Base-by-base conservation (phyloP, 1,284 basidiomycete species). In the Ceratobasidium papillatum region DNA sequence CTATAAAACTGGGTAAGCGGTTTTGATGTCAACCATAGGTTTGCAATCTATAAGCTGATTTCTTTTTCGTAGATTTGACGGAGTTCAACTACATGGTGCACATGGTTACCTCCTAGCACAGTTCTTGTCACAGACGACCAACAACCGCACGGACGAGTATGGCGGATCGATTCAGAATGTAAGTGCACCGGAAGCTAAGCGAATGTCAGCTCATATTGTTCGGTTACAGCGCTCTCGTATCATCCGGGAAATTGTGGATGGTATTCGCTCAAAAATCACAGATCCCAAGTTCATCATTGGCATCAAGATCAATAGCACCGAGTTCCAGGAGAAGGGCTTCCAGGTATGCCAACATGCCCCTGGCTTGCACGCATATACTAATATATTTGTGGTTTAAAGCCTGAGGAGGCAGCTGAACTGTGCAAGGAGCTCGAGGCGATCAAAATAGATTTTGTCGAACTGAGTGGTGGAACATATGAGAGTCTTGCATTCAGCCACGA, bases 391-490 rank as follows among this genome's bases (percentile, higher is more conserved):
- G 43, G 30, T 52, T 22, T 72, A 65, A 61, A 69, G 43, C 78
- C 80, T 32, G 83, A 86, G 11, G 87, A 88, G 75, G 83, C 84
- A n/a, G 80, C 83, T 61, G 73, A 79, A 61, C 83, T 85, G 9
- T 84, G 85, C 59, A 77, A 80, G 64, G 80, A 83, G 78, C 80
- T 88, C 51, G 87, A 87, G 75, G 80, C 78, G 11, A 80, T 79
- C 1, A 81, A 82, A 0, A 81, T 88, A 3, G 86, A 88, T 78
- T 80, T 89, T 77, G 85, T 89, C 51, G 87, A 87, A 77, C 76
- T 87, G 64, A 81, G 79, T 19, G 85, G 86, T 19, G 84, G 85
- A 34, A 84, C 82, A 0, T 87, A 86, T 75, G 85, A 86, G 30
- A 25, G 41, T 74, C 77, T 79, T 58, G 81, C 76, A 1, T 81